phyloP scores from a whole-genome alignment of 148 eudicot genomes.

The Diospyros lotus region DNA sequence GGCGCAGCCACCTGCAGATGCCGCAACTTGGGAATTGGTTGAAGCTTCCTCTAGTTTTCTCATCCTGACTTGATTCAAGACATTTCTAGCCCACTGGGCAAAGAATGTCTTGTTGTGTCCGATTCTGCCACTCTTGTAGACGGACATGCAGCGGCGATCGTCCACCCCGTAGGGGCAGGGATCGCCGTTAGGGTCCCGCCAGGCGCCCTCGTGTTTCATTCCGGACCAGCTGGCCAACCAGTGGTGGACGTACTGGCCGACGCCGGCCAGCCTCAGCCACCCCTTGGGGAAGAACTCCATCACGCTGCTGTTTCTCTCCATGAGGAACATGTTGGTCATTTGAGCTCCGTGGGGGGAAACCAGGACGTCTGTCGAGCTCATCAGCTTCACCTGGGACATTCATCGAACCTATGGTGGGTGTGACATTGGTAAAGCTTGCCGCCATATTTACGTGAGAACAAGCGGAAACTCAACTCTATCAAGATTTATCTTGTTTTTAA shows the following conservation, averaged over 20 bases:
- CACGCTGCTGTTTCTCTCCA: conserved; percentile 43
- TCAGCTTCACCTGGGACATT: conserved; percentile 31
- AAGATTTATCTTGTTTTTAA: no score
- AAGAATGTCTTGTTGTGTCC: conserved; percentile 46
- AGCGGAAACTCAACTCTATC: no score
- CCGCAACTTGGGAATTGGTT: no score
- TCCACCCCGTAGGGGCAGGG: conserved; percentile 30
- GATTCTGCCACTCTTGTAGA: conserved; percentile 27
- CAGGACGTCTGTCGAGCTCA: conserved; percentile 42
- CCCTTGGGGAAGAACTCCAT: conserved; percentile 59
- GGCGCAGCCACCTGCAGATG: no score
- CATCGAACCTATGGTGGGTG: no score
- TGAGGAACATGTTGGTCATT: conserved; percentile 45
- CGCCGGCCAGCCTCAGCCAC: conserved; percentile 39
- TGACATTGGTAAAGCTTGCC: no score
- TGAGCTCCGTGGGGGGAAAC: conserved; percentile 47
- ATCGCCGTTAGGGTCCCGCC: conserved; percentile 40
- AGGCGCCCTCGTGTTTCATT: conserved; percentile 41
- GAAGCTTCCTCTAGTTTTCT: conserved; percentile 26
- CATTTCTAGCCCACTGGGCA: conserved; percentile 32
- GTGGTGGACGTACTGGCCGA: conserved; percentile 34
- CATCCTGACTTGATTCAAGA: conserved; percentile 18
- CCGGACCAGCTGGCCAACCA: conserved; percentile 41
- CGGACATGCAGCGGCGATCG: conserved; percentile 22
- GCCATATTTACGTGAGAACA: no score